A percentile compares a stretch with the other conserved stretches of the same genome.
Conservation (phyloP, 2,329 filamentous ascomycete genomes). For the Alternaria triticimaculans region DNA sequence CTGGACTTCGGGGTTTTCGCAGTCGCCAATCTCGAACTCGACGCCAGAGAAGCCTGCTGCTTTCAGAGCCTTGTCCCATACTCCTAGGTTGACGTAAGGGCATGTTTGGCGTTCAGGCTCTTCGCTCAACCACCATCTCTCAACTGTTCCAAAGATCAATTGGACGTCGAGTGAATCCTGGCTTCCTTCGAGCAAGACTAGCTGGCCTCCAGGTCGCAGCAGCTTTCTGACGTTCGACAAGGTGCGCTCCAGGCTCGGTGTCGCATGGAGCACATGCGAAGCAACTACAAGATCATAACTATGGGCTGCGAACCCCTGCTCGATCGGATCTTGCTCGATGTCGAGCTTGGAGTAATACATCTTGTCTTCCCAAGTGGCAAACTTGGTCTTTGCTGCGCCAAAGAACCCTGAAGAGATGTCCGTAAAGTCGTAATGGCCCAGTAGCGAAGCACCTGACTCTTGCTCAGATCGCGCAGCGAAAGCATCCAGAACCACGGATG, state of each 20-base stretch:
- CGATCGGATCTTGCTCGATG: neutral
- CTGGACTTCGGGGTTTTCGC: neutral
- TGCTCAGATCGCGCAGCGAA: neutral
- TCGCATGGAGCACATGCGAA: slow-evolving; percentile 1
- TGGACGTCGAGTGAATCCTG: neutral
- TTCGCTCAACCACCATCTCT: neutral
- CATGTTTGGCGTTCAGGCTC: slow-evolving; percentile 1
- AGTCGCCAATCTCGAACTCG: slow-evolving; percentile 2
- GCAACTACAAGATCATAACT: slow-evolving; percentile 4
- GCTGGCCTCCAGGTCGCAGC: neutral
- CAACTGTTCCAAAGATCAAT: neutral
- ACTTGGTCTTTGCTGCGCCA: neutral
- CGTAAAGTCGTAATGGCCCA: neutral
- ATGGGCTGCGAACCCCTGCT: neutral
- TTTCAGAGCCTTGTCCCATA: neutral
- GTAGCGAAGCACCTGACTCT: neutral
- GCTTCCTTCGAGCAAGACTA: neutral
- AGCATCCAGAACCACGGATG: neutral
- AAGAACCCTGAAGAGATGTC: slow-evolving; percentile 4
- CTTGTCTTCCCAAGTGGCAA: neutral
- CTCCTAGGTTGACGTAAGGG: neutral
- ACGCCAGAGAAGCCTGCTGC: neutral
- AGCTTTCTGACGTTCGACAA: neutral
- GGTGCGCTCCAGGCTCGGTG: neutral
- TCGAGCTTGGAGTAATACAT: neutral